Conservation (phyloP, 176 grass and related monocot species). For the Microstegium vimineum region DNA sequence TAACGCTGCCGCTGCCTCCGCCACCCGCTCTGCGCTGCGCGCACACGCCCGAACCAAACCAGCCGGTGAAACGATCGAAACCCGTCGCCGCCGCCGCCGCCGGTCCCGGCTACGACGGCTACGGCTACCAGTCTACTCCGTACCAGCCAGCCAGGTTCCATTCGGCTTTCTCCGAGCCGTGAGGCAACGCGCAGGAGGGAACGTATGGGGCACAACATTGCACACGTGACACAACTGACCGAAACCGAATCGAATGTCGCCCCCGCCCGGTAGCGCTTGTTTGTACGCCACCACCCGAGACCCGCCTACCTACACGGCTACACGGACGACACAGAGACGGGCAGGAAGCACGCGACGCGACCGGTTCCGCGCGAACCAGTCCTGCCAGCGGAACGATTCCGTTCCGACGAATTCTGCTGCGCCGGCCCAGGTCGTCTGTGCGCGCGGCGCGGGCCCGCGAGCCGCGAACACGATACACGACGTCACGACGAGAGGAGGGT, state of each 20-base stretch:
- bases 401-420: not conserved
- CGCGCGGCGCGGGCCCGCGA: not conserved
- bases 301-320: not conserved
- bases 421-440: not conserved
- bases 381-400: not conserved
- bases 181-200: conserved; percentile 6
- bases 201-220: not conserved
- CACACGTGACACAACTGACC: not conserved
- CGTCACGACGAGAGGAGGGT: not conserved
- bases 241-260: not conserved
- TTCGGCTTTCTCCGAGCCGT: not conserved
- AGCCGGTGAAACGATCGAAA: not conserved
- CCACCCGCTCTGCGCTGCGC: not conserved
- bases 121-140: too few relatives aligned
- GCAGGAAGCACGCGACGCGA: not conserved
- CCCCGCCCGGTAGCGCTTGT: not conserved
- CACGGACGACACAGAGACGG: not conserved
- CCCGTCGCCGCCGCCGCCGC: not conserved
- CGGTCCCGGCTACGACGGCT: not conserved
- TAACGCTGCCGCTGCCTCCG: not conserved
- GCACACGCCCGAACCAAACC: not conserved
- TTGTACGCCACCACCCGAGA: not conserved
- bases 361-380: not conserved
- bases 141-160: not conserved
- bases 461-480: too few relatives aligned